Conservation (phyloP, 345 rosid species). For the Sonneratia caseolaris region DNA sequence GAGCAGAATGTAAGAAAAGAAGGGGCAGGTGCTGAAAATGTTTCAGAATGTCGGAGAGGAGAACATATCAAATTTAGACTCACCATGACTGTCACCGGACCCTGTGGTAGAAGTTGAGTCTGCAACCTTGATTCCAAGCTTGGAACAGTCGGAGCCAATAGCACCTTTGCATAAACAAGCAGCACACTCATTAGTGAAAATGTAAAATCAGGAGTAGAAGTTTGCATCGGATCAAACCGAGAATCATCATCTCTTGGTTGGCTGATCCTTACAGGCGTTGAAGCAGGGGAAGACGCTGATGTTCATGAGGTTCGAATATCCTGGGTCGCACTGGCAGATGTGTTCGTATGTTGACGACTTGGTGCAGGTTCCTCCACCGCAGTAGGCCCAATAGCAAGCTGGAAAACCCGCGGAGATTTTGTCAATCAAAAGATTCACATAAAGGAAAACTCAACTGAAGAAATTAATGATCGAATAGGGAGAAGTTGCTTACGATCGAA, state of each 20-base stretch:
- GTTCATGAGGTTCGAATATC: constrained; percentile 24
- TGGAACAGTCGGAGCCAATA: constrained; percentile 39
- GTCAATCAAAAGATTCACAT: neutral
- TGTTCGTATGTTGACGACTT: constrained; percentile 6
- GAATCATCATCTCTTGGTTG: too few relatives aligned
- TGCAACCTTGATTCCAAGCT: constrained; percentile 32
- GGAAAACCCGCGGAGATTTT: neutral
- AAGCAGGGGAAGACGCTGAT: constrained; percentile 31
- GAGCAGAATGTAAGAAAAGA: too few relatives aligned
- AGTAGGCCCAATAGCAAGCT: constrained; percentile 39
- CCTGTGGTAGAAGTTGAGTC: constrained; percentile 6
- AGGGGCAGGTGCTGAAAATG: too few relatives aligned
- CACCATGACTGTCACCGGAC: constrained; percentile 23
- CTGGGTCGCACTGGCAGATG: constrained; percentile 21
- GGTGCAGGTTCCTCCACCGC: constrained; percentile 37
- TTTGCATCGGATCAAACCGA: neutral
- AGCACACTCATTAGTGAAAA: neutral
- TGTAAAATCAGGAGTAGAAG: neutral
- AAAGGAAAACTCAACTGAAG: neutral
- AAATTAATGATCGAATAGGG: neutral
- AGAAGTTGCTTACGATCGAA: constrained; percentile 35
- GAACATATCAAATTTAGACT: constrained; percentile 3
- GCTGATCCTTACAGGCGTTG: constrained; percentile 31
- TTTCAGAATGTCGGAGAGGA: too few relatives aligned
- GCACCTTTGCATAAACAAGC: constrained; percentile 27